Percentiles rank a stretch among this genome's conserved stretches.
These are phyloP conservation scores for Chlorella sp. DNA, from an alignment of 139 green algal species.

Conservation along the genomic window DNA sequence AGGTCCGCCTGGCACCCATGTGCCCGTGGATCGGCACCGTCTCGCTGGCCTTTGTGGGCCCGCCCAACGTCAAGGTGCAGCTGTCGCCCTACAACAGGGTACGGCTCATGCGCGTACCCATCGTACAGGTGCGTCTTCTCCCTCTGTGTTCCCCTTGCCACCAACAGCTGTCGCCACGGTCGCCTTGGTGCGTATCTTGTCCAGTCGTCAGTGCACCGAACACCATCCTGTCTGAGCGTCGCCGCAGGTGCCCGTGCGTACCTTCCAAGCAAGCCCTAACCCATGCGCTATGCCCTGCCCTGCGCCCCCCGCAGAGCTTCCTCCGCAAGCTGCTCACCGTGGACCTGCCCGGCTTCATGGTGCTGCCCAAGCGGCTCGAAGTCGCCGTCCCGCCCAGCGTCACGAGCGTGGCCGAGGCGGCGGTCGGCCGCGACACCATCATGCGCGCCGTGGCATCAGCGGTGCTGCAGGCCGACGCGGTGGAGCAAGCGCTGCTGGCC, in stretches of 20 bases:
- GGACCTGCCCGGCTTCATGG: conserved; percentile 90
- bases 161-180: too few species aligned
- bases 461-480: conserved; percentile 79
- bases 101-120: conserved; percentile 85
- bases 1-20: conserved; percentile 87
- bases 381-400: conserved; percentile 86
- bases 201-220: too few species aligned
- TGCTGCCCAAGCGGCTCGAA: conserved; percentile 83
- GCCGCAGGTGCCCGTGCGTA: too few species aligned
- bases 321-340: conserved; percentile 86
- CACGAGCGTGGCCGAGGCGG: conserved; percentile 83
- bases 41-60: conserved; percentile 82
- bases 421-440: conserved; percentile 85
- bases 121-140: conserved; percentile 85
- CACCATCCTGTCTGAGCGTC: too few species aligned
- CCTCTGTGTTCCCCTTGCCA: too few species aligned
- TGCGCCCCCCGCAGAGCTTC: conserved; percentile 72
- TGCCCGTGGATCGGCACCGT: conserved; percentile 88
- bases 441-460: conserved; percentile 82
- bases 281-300: too few species aligned
- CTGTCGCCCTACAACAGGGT: conserved; percentile 90
- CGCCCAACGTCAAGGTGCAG: conserved; percentile 87
- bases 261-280: too few species aligned
- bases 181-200: too few species aligned
- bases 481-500: conserved; percentile 76